Base-by-base conservation (phyloP, 306 rosid species). In the Cucumis cinereus region DNA sequence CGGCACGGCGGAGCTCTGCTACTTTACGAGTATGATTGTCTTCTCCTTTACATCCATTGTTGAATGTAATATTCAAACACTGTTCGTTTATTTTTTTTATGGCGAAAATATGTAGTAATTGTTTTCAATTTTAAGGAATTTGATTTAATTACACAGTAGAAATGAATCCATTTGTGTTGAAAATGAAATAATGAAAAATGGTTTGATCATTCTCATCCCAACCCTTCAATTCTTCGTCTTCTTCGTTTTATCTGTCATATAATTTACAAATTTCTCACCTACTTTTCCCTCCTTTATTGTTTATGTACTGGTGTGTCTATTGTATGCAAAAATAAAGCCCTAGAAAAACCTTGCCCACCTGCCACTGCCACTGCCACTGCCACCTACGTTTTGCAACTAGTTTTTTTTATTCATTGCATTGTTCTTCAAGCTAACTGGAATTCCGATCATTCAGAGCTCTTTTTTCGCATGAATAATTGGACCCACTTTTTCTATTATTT, bases 291-390 rank as follows among this genome's bases (percentile, higher is more conserved):
- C 78, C 75, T 41, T 38, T 22, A 53, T 66, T 40, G 4, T 20
- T 11, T 20, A 19, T 66, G 30, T 57, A 19, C 62, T 79, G 35
- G 35, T 30, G 28, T 36, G 40, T 60, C 54, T 45, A 7, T 55
- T 30, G 26, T 52, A 55, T 66, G 2, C 4, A 12, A 64, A 45
- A 72, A 40, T 79, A 77, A 79, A 84, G 79, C 87, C 93, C 89
- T 89, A 83, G 82, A 17, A 20, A 63, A 61, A 62, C 62, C 45
- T 60, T 55, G 8, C 7, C 67, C 41, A 45, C 68, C 69, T 58
- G 56, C 66, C 40, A 53, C 28, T 12, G 24, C 41, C 50, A 54
- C 67, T 56, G 23, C 63, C 36, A 53, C 22, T 9, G 24, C 41
- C 41, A 54, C 9, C 49, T 40, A 45, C 8, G 5, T 26, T 68